Evolutionary conservation across 495 filamentous ascomycete species (phyloP), one percentile per base, ranked within the genome.

Genomic region (Saxispiralis lemnorum): DNA sequence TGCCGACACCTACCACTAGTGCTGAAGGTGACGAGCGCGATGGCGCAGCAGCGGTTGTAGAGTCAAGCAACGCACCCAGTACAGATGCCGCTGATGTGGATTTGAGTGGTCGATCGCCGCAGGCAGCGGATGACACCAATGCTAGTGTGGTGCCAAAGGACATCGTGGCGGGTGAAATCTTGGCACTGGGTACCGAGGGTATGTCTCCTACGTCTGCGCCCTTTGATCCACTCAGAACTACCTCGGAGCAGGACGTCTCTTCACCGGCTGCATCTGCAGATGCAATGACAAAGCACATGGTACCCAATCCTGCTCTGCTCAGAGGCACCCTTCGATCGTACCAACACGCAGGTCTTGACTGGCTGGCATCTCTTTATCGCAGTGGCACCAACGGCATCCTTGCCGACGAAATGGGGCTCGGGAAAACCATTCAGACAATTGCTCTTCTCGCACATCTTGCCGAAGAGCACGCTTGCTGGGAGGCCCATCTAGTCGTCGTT

Each of bases 361-460:
- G 92, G 92, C 79, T 99, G 34, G 84, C 86, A 6, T 77, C 79
- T 1, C 70, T 96, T 4, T 93, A 99, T 60, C 76, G 75, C n/a
- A 88, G 83, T 47, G 72, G 82, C 47, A 89, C 84, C 39, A 99
- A 99, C 57, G 92, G 92, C 33, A 99, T 99, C 39, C 67, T 99
- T n/a, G 92, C 92, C 4, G 92, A 99, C 56, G 92, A 99, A 55
- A 99, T 99, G 92, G 92, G 92, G 53, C 75, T 99, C 18, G 92
- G 92, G 1, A 99, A 99, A 59, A 99, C 92, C 0, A 96, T 99
- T 31, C 92, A 99, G 60, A 96, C 92, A 1, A 99, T 99, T 52
- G 79, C 92, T 12, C 66, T 99, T 9, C 67, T 99, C 39, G 92
- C 89, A 13, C 88, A 96, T 59, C 70, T 99, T 31, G 92, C 92